Evolutionary conservation across 2,329 filamentous ascomycete genomes (phyloP), one percentile per base, ranked within the genome.

Genomic region (Claviceps sp.): DNA sequence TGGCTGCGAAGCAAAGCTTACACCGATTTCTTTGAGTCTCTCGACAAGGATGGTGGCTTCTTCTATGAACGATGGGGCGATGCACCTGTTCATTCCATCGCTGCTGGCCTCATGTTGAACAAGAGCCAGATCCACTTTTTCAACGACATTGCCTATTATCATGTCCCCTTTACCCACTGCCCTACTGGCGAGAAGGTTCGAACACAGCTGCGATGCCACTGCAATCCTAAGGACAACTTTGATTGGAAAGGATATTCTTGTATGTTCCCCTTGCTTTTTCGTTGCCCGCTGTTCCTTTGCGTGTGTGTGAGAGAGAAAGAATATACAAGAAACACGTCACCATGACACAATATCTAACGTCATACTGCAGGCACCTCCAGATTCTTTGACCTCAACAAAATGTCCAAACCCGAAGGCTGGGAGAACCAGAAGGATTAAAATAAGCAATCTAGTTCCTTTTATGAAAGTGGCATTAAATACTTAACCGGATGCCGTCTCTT

Each of bases 41-140:
- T 98, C 34, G 93, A 98, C 68, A 74, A 80, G 59, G 89, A 95
- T 50, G 93, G 93, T 57, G 93, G 93, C 56, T 98, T 98, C 79
- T 97, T 96, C 76, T 97, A 97, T 68, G 93, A 98, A 71, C 85
- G 91, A 61, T 98, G 91, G 91, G 91, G 91, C 54, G 91, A 98
- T 69, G 93, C 93, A 5, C 93, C 93, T 0, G 88, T 98, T 5
- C 93, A 98, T 72, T 96, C 91, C n/a, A 96, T 98, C 59, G 93
- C 88, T 14, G 93, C 93, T 3, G 79, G 79, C 54, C 73, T 98
- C 42, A 78, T 97, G 68, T 76, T 98, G 57, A 84, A 86, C 68
- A 96, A 95, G 74, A 86, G 93, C 48, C 83, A 98, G 67, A 82
- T 98, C 56, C 93, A 98, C 68, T 98, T 98, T 75, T 98, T 97